Base-by-base conservation (phyloP, 2,329 filamentous ascomycete genomes). In the Fusarium virguliforme region DNA sequence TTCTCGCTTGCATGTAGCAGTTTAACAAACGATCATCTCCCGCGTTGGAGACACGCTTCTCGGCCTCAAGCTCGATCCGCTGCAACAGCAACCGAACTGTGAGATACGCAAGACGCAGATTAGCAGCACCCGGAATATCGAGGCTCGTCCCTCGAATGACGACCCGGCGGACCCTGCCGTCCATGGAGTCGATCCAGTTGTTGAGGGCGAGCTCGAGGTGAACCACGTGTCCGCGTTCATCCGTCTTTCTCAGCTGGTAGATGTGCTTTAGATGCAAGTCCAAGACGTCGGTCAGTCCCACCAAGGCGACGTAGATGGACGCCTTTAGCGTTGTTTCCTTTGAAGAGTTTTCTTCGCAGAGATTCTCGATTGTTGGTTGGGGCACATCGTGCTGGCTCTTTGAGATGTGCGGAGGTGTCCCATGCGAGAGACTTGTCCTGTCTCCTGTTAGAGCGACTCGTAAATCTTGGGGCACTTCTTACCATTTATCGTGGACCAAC, bases 401-500 rank as follows among this genome's bases (percentile, higher is more conserved):
- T 10, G 81, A 78, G 10, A 88, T 83, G 28, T 84, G 83, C 3
- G 84, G 82, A 2, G 86, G 86, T 4, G 86, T 88, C 1, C 86
- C 86, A 55, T 88, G 84, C 1, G 85, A 84, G 6, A 88, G 77
- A 55, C 86, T 87, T 9, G 81, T 82, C 86, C 85, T 87, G 35
- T 13, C 6, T 0, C 1, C 13, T 32, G 34, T 75, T 40, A 75
- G 67, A 43, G 8, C 12, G 13, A 24, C 6, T 3, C 1, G 2
- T 2, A 5, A 1, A 6, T 4, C 5, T 3, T 13, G 3, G 38
- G 12, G 15, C 4, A 2, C 40, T 1, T 12, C 72, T 78, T 77
- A 87, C 87, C 88, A 89, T 58, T 84, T 81, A 72, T 90, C 87
- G 55, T 88, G 83, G 9, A 89, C 79, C 13, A 87, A 70, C 1